phyloP scores from a whole-genome alignment of 2,329 filamentous ascomycete species.

The Fusarium sp. region DNA sequence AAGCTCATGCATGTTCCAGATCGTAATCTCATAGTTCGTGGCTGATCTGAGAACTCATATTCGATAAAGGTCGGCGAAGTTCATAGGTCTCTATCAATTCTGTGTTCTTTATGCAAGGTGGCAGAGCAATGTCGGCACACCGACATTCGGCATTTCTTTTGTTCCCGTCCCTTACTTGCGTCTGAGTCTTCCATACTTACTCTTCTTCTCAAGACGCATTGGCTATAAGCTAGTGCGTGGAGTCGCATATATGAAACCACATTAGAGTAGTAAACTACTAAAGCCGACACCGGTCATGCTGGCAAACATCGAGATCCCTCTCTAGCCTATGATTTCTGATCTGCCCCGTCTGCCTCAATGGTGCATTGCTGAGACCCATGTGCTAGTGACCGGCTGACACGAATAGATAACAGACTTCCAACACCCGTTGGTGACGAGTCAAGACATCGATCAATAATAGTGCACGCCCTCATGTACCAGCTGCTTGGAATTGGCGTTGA shows the following conservation, averaged over 20 bases:
- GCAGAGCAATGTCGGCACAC: background rate
- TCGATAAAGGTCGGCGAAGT: background rate
- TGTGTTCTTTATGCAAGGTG: background rate
- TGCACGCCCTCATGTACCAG: background rate
- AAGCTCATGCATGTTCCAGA: background rate
- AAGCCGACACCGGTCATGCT: background rate
- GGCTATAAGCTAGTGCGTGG: background rate
- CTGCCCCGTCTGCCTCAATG: background rate
- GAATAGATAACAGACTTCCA: background rate
- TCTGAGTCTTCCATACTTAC: background rate
- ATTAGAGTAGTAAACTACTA: background rate
- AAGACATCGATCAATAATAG: background rate
- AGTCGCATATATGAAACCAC: background rate
- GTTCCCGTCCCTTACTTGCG: background rate
- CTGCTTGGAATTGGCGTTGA: constrained; percentile 5
- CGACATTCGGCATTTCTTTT: constrained; percentile 18
- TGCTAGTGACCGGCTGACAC: background rate
- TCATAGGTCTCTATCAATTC: background rate
- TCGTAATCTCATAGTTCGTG: background rate
- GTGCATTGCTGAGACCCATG: background rate
- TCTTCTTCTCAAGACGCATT: background rate
- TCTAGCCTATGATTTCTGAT: background rate
- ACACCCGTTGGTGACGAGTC: background rate
- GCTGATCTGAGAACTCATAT: background rate
- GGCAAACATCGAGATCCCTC: background rate